phyloP scores from a whole-genome alignment of 1,139 yeast genomes.

The Blastobotrys apis region DNA sequence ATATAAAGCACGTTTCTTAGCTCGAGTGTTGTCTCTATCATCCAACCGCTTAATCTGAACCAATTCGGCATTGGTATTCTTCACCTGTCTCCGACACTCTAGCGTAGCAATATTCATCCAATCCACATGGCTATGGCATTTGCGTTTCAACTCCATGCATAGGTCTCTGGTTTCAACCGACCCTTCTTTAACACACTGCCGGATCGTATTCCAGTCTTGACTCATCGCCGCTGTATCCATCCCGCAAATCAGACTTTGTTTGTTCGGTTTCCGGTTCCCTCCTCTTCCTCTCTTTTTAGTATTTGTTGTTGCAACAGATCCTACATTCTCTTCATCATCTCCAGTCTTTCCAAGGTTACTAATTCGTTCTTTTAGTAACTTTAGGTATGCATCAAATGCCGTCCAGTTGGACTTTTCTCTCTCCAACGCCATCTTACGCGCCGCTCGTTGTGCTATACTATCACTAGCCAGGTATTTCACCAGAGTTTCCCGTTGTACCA shows the following conservation, averaged over 20 bases:
- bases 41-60: background rate
- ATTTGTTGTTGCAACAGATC: background rate
- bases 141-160: constrained; percentile 60
- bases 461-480: constrained; percentile 16
- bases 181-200: background rate
- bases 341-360: background rate
- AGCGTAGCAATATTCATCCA: constrained; percentile 60
- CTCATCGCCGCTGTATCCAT: constrained; percentile 33
- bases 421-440: constrained; percentile 8
- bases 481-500: constrained; percentile 29
- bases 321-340: background rate
- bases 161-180: constrained; percentile 28
- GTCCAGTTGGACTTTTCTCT: constrained; percentile 20
- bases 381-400: constrained; percentile 17
- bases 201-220: constrained; percentile 21
- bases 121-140: constrained; percentile 61
- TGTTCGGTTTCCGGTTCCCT: constrained; percentile 22
- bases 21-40: background rate
- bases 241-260: constrained; percentile 37
- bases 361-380: constrained; percentile 16
- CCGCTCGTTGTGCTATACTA: constrained; percentile 30
- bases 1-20: background rate
- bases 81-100: constrained; percentile 25
- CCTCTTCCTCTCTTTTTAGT: constrained; percentile 19
- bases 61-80: background rate